phyloP scores from a whole-genome alignment of 2,329 filamentous ascomycete species.

The Amesomyces nigricolor region DNA sequence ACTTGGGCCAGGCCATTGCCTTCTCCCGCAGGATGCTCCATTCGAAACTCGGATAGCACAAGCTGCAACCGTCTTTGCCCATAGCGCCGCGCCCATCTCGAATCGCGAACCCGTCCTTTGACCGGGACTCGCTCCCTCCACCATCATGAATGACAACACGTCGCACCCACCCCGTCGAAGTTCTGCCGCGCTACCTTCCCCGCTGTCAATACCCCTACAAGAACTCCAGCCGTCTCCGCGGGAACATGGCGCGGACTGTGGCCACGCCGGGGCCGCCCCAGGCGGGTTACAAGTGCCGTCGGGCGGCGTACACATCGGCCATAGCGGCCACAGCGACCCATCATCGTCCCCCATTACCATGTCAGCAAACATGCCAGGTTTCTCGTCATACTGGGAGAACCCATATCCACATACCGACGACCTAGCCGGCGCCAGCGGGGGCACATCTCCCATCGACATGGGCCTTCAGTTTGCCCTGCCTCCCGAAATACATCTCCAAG shows the following conservation, averaged over 20 bases:
- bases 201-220: constrained; percentile 67
- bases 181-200: constrained; percentile 37
- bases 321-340: constrained; percentile 3
- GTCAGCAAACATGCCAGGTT: constrained; percentile 37
- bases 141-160: constrained; percentile 27
- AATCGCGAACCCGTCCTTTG: neutral
- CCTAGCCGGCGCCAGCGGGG: constrained; percentile 28
- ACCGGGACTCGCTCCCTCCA: neutral
- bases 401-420: constrained; percentile 37
- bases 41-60: constrained; percentile 10
- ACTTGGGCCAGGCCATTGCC: neutral
- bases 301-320: constrained; percentile 1
- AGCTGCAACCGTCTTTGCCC: constrained; percentile 22
- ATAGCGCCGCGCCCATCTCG: constrained; percentile 18
- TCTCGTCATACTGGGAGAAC: constrained; percentile 51
- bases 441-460: constrained; percentile 48
- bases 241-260: constrained; percentile 16
- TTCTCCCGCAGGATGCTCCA: constrained; percentile 20
- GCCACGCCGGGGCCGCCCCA: constrained; percentile 17
- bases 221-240: constrained; percentile 42
- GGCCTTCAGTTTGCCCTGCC: constrained; percentile 52
- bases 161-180: constrained; percentile 24
- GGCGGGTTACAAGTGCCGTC: neutral
- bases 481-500: constrained; percentile 41
- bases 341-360: constrained; percentile 27